Evolutionary conservation across 1,284 basidiomycete species (phyloP), one percentile per base, ranked within the genome.

Genomic region (Trametes polyzona): DNA sequence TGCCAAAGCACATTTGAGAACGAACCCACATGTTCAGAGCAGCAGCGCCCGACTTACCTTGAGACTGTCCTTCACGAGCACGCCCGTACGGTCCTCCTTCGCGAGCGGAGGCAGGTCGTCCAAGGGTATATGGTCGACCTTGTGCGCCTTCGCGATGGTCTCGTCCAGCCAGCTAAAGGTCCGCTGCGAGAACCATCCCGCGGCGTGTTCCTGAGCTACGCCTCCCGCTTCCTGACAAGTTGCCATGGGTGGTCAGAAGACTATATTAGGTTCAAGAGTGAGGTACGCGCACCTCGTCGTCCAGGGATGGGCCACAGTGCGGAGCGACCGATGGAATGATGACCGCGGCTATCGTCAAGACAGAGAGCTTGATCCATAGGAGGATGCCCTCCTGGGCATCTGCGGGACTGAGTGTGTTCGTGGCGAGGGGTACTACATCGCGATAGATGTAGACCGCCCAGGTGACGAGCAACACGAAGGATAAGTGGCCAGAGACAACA

Each of bases 191-290:
- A 86, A 63, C 52, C 83, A 73, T 0, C 86, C 83, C 0, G 86
- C 81, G 0, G 82, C 86, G 66, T 90, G 87, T 64, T 91, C 87
- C 9, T 85, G 82, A 69, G 84, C 87, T 7, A 79, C 76, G 17
- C 73, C 65, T 4, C 72, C 67, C 58, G 68, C 77, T 40, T 78
- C 67, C 80, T 82, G 19, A 4, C 9, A 76, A 12, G 26, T 62
- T 9, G 4, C 10, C 37, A 11, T n/a, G 6, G 11, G 73, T 65
- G 2, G 8, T 21, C 74, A 75, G 24, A 72, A 66, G 26, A 48
- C 69, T 36, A 11, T 52, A 73, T 76, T n/a, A n/a, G n/a, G n/a
- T n/a, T n/a, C n/a, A n/a, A n/a, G n/a, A n/a, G n/a, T n/a, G n/a
- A n/a, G n/a, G n/a, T n/a, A n/a, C n/a, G n/a, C n/a, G n/a, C n/a